Percentiles rank a stretch among this genome's conserved stretches.
These are phyloP conservation scores for Pythium insidiosum DNA, from an alignment of 352 stramenopile genomes.

Conservation along the genomic window DNA sequence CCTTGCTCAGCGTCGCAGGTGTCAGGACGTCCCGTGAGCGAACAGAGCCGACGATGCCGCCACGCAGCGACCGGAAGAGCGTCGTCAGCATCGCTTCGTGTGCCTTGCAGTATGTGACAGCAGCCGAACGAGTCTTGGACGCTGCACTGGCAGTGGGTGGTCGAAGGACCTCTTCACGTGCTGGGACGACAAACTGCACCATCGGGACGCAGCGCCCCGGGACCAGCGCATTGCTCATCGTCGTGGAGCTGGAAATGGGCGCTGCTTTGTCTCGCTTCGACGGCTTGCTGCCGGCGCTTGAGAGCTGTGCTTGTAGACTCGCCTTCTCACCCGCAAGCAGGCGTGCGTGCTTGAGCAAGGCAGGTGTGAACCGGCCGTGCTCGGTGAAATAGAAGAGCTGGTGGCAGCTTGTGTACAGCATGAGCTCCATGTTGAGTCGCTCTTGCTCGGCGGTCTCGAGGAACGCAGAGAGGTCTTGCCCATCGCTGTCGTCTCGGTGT, in stretches of 20 bases:
- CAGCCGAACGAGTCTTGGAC: constrained; percentile 33
- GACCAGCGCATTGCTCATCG: constrained; percentile 32
- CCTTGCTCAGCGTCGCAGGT: constrained; percentile 46
- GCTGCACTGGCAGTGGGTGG: constrained; percentile 11
- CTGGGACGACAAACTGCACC: constrained; percentile 56
- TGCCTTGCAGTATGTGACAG: constrained; percentile 45
- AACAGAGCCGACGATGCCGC: constrained; percentile 37
- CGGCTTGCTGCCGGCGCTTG: constrained; percentile 8
- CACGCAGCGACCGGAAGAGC: constrained; percentile 46
- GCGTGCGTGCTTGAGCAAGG: constrained; percentile 38
- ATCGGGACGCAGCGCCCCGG: constrained; percentile 59
- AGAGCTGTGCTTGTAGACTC: constrained; percentile 29
- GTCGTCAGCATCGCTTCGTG: constrained; percentile 40
- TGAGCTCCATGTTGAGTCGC: constrained; percentile 55
- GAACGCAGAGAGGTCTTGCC: constrained; percentile 8
- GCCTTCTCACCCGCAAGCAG: constrained; percentile 45
- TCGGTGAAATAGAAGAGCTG: constrained; percentile 47
- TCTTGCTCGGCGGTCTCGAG: constrained; percentile 29
- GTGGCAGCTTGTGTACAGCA: constrained; percentile 53
- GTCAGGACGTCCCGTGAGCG: constrained; percentile 48
- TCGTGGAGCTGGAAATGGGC: constrained; percentile 2
- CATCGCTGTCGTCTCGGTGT: constrained; percentile 2
- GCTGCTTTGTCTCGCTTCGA: constrained; percentile 24
- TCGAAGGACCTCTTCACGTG: constrained; percentile 32
- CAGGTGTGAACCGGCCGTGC: constrained; percentile 25